These are phyloP conservation scores for Nicotiana otophora DNA, from an alignment of 257 asterid genomes.

Conservation along the genomic window DNA sequence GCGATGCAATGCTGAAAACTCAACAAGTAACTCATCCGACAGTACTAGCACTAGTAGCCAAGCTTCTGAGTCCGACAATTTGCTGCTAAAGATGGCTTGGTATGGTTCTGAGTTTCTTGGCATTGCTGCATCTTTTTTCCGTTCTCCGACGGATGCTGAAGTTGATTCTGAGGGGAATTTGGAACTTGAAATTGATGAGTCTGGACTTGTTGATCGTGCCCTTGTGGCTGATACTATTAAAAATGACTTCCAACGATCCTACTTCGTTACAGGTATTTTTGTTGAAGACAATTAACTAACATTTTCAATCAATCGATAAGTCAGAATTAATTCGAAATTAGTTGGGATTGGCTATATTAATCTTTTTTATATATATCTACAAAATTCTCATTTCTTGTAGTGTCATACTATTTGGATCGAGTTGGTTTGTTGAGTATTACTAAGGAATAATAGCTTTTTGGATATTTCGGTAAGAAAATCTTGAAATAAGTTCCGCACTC, in stretches of 20 bases:
- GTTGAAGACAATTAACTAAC: background rate
- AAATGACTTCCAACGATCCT: conserved; percentile 67
- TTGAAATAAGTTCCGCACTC: background rate
- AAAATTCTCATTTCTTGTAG: background rate
- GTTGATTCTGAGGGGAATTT: conserved; percentile 16
- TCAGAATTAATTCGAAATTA: background rate
- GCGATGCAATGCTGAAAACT: conserved; percentile 37
- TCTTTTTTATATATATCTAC: background rate
- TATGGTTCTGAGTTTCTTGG: conserved; percentile 86
- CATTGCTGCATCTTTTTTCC: conserved; percentile 73
- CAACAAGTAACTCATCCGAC: conserved; percentile 20
- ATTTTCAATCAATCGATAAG: background rate
- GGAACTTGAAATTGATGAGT: conserved; percentile 44
- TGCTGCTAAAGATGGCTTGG: conserved; percentile 77
- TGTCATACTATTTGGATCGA: background rate
- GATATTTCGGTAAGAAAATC: background rate
- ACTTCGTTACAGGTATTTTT: conserved; percentile 74
- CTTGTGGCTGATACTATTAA: conserved; percentile 52
- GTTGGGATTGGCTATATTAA: background rate
- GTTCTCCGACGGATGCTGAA: conserved; percentile 39
- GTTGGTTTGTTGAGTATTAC: background rate
- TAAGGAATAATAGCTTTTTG: background rate
- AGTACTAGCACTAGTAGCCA: background rate
- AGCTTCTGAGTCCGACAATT: conserved; percentile 49
- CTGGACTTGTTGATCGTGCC: conserved; percentile 57